Evolutionary conservation across 257 asterid species (phyloP), one percentile per base, ranked within the genome.

Genomic region (Phtheirospermum japonicum): DNA sequence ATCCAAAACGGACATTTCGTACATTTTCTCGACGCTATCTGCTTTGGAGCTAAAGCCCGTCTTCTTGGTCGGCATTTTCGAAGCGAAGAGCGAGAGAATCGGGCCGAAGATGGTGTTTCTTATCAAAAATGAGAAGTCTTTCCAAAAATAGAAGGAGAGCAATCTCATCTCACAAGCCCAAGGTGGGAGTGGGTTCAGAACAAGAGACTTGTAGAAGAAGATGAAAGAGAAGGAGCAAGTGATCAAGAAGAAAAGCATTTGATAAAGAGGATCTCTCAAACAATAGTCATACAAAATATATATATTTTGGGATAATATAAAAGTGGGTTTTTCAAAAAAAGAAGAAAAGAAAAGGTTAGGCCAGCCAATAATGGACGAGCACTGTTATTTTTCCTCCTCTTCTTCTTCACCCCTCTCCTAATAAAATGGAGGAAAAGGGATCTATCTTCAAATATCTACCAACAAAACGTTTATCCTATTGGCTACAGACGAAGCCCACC

Each of bases 171-270:
- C 90, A 82, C 64, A 56, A 60, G 85, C 80, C 87, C 88, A 87
- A 31, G 70, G 20, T 2, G 95, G 95, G 59, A 83, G 81, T 20
- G 86, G 89, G 43, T 80, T 82, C 57, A 77, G 69, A 32, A 86
- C 32, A 18, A 90, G 80, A 69, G 90, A 85, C 69, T 80, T 80
- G 77, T 68, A 77, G 76, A 87, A 76, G 71, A 90, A 60, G 71
- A 82, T 59, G 79, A 87, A 73, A 73, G 87, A 77, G 75, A 85
- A 80, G 57, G 66, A 80, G 61, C 90, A 82, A 63, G 89, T 76
- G 76, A 90, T 74, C 82, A 85, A 79, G 76, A 90, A 80, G 85
- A 85, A 71, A 78, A 82, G 77, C 95, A 90, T 90, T 78, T 80
- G 85, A 43, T 62, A 63, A 61, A 3, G 48, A 40, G 28, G 28